These are phyloP conservation scores for Acacia concinna DNA, from an alignment of 331 rosid genomes.

Conservation along the genomic window DNA sequence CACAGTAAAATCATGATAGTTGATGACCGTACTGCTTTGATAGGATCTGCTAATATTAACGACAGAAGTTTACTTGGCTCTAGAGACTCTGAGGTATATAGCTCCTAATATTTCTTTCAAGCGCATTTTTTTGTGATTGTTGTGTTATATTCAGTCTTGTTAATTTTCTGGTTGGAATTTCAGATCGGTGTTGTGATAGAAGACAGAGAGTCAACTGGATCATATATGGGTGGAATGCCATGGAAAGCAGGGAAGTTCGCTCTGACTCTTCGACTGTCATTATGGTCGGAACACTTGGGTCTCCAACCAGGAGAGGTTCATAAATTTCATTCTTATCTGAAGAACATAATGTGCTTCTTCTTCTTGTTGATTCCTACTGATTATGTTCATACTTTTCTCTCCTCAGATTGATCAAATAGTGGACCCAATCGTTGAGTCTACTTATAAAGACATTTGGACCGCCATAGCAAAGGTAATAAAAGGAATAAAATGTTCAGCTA, in stretches of 20 bases:
- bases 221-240: slow-evolving; percentile 86
- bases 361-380: slow-evolving; percentile 31
- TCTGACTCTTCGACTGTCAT: slow-evolving; percentile 74
- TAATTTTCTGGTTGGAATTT: slow-evolving; percentile 34
- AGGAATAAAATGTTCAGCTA: not conserved
- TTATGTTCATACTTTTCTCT: slow-evolving; percentile 21
- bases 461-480: slow-evolving; percentile 82
- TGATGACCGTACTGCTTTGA: slow-evolving; percentile 75
- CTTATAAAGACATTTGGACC: slow-evolving; percentile 94
- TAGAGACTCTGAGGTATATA: slow-evolving; percentile 96
- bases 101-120: slow-evolving; percentile 14
- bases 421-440: slow-evolving; percentile 82
- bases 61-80: slow-evolving; percentile 97
- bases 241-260: slow-evolving; percentile 96
- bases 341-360: slow-evolving; percentile 13
- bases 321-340: slow-evolving; percentile 21
- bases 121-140: slow-evolving; percentile 23
- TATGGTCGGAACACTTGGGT: slow-evolving; percentile 98
- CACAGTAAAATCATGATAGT: slow-evolving; percentile 96
- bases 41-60: slow-evolving; percentile 98
- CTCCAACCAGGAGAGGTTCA: slow-evolving; percentile 75
- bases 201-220: slow-evolving; percentile 72
- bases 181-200: slow-evolving; percentile 86
- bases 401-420: slow-evolving; percentile 63
- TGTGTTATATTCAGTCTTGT: slow-evolving; percentile 24